Conservation (phyloP, 2,329 filamentous ascomycete species). For the Thelonectria blattea region DNA sequence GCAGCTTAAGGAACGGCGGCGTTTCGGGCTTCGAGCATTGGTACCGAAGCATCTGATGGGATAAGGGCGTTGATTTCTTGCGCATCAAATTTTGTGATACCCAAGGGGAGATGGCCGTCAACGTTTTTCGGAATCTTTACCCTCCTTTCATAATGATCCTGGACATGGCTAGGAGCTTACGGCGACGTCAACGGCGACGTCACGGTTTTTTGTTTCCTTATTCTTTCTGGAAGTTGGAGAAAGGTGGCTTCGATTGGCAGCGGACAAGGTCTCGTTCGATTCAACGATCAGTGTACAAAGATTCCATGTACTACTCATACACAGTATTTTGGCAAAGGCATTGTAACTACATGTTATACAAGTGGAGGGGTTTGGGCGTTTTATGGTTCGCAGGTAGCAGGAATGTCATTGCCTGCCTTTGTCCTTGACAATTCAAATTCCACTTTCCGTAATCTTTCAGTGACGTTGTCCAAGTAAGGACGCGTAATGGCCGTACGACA, state of each 20-base stretch:
- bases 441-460: background rate
- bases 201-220: conserved; percentile 19
- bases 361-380: conserved; percentile 27
- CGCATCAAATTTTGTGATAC: conserved; percentile 47
- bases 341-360: conserved; percentile 35
- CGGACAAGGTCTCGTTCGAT: conserved; percentile 23
- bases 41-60: conserved; percentile 18
- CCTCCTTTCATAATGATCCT: conserved; percentile 32
- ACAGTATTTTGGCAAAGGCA: conserved; percentile 25
- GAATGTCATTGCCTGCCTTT: conserved; percentile 25
- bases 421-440: conserved; percentile 15
- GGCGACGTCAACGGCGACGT: conserved; percentile 15
- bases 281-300: conserved; percentile 33
- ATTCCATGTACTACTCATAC: conserved; percentile 30
- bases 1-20: conserved; percentile 37
- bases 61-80: conserved; percentile 35
- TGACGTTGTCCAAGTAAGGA: too few relatives aligned
- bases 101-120: conserved; percentile 40
- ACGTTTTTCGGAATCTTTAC: conserved; percentile 29
- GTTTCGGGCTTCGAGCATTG: conserved; percentile 22
- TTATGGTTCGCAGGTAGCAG: conserved; percentile 28
- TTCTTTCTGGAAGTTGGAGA: conserved; percentile 23
- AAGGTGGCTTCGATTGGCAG: conserved; percentile 25
- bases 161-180: conserved; percentile 26
- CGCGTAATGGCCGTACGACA: background rate